Conservation (phyloP, 768 basidiomycete species). For the Tricholoma bakamatsutake region DNA sequence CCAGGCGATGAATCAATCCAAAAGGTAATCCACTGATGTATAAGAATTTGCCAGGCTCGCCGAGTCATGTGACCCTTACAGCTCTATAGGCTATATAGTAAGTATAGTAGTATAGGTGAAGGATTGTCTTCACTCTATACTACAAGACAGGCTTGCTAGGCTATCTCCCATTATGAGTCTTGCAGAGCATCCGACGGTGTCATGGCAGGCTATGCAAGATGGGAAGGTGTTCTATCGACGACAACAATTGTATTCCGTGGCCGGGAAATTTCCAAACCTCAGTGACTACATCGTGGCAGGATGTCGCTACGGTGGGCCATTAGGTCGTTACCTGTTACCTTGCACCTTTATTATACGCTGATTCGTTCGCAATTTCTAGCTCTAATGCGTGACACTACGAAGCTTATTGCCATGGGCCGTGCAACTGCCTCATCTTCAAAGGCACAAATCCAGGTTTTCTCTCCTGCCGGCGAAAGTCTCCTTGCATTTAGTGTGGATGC, state of each 20-base stretch:
- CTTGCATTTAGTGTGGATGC: constrained; percentile 68
- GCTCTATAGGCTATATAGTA: too few species aligned
- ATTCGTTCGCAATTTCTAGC: constrained; percentile 38
- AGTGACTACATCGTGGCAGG: constrained; percentile 76
- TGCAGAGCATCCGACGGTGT: constrained; percentile 67
- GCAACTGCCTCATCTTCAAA: constrained; percentile 53
- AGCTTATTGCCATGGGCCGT: constrained; percentile 67
- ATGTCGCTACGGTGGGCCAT: constrained; percentile 82
- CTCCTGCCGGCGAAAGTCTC: constrained; percentile 73
- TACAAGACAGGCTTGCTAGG: too few species aligned
- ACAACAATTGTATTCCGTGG: constrained; percentile 77
- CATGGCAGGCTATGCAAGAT: constrained; percentile 90
- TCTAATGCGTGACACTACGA: constrained; percentile 79
- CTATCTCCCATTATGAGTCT: constrained; percentile 15
- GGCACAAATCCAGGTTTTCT: constrained; percentile 83
- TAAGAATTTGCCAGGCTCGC: too few species aligned
- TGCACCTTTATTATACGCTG: not conserved
- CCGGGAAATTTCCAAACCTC: constrained; percentile 73
- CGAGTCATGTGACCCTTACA: too few species aligned
- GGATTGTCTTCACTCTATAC: too few species aligned
- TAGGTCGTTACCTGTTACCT: constrained; percentile 48
- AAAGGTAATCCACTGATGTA: too few species aligned
- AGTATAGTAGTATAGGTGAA: too few species aligned
- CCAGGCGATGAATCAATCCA: too few species aligned
- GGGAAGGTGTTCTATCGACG: constrained; percentile 84